Base-by-base conservation (phyloP, 164 flowering plant species). In the Santalum album region DNA sequence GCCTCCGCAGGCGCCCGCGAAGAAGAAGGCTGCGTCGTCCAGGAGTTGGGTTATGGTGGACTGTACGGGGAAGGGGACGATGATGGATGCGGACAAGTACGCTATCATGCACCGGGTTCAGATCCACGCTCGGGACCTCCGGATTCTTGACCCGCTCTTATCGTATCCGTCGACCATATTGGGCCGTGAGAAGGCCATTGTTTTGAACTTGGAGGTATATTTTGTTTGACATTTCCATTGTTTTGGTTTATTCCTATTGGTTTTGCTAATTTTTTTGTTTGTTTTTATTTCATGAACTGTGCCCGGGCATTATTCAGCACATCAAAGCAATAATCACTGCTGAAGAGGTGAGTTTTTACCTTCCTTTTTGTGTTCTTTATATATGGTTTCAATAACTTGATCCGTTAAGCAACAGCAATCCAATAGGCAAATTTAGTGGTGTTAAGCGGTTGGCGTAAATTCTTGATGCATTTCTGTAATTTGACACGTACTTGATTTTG, bases 81-180 rank as follows among this genome's bases (percentile, higher is more conserved):
- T 79, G 2, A 55, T 88, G 20, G 96, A 91, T 67, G 82, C 75
- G 20, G 96, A 91, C 68, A 91, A 88, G 75, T 75, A 86, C 60
- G 87, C 81, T 7, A 84, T 91, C 55, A 88, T 91, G 96, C 83
- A 79, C 42, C 74, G 95, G 20, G 94, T 91, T 29, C 79, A 79
- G 54, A 88, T 91, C 54, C 91, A 86, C 66, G 96, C 96, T 1
- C 81, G 98, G 38, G 98, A 91, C 66, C 81, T 91, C 34, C 74
- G 98, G 29, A 88, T 91, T 39, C 83, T 91, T 25, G 98, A 91
- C 56, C 98, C 98, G 1, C 49, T 88, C 18, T 60, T 91, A 6
- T 88, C 98, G 3, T 91, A 91, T 58, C 98, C 98, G 34, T 91
- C 98, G 1, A 82, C 90, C 17, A 88, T 91, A n/a, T 67, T 91